Conservation (phyloP, 164 flowering plant genomes). For the Umbellularia californica region DNA sequence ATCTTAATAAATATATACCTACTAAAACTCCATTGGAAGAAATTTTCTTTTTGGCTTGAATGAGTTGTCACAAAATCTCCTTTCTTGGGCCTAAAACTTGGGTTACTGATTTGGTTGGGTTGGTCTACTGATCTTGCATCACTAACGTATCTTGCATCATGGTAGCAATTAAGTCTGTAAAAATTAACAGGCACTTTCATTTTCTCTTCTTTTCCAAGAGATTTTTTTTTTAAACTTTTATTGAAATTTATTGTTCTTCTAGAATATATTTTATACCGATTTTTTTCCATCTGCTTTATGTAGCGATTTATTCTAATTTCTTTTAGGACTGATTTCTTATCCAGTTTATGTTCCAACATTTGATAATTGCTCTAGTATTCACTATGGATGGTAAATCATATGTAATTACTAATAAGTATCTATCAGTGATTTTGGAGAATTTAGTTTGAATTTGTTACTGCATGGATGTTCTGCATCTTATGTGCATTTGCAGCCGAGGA, state of each 20-base stretch:
- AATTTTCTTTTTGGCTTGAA: no score
- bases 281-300: background rate
- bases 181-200: no score
- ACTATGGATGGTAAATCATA: background rate
- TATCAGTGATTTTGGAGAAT: background rate
- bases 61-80: no score
- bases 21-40: no score
- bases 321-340: background rate
- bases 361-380: background rate
- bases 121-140: no score
- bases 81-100: no score
- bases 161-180: no score
- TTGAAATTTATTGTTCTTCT: background rate
- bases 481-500: conserved; percentile 60
- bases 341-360: background rate
- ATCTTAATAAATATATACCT: no score
- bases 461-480: no score
- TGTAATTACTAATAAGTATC: background rate
- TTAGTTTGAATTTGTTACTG: background rate
- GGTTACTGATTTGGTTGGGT: no score
- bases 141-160: no score
- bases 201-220: background rate
- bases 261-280: background rate
- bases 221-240: no score
- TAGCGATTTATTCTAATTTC: background rate